Evolutionary conservation across 768 basidiomycete species (phyloP).

Genomic region (Tylopilus sp.): DNA sequence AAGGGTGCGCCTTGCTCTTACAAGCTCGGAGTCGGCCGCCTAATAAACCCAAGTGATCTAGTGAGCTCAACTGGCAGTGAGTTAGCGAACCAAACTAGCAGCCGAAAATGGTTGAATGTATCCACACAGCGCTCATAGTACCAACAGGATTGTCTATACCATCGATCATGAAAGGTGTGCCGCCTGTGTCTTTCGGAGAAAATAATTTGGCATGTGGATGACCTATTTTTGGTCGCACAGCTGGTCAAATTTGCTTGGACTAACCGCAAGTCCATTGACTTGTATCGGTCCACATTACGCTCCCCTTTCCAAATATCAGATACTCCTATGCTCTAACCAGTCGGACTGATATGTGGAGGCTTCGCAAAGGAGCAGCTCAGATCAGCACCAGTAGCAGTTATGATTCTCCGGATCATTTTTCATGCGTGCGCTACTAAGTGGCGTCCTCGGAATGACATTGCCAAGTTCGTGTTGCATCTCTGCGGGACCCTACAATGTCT

Average conservation of each 20-base stretch:
- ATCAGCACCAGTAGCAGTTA: neutral
- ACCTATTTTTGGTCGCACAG: neutral
- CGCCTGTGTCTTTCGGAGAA: neutral
- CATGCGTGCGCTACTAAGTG: neutral
- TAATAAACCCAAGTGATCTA: neutral
- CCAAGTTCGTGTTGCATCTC: neutral
- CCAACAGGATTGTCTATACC: too few species aligned
- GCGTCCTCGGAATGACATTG: neutral
- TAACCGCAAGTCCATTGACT: neutral
- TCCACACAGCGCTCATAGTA: neutral
- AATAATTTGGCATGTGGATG: neutral
- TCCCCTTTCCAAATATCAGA: neutral
- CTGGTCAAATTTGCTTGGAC: neutral
- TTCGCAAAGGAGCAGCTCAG: neutral
- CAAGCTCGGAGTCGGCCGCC: too few species aligned
- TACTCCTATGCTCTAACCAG: neutral
- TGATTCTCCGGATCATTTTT: neutral
- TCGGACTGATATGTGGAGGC: neutral
- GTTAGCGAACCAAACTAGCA: neutral
- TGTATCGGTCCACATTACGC: too few species aligned
- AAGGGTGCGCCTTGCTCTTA: neutral
- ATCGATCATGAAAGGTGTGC: neutral
- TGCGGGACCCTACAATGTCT: neutral
- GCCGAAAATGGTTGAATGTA: neutral
- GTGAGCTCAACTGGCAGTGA: slow-evolving; percentile 2